Conservation (phyloP, 2,329 filamentous ascomycete genomes). For the Huntiella decipiens region DNA sequence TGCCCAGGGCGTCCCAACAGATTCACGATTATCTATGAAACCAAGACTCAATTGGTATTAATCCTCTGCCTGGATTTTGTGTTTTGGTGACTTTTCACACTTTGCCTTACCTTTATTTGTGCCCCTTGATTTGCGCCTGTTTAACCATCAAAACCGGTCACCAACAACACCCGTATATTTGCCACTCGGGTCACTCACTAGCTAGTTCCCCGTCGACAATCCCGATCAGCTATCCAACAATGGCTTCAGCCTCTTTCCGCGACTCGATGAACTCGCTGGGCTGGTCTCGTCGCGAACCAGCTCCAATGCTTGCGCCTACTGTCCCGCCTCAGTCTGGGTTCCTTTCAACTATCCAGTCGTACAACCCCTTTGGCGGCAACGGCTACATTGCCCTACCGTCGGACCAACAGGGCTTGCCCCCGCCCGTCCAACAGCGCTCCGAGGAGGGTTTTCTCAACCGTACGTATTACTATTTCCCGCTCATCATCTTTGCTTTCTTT, state of each 20-base stretch:
- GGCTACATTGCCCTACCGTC: constrained; percentile 81
- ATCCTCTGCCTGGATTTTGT: too few species aligned
- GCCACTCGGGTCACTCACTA: background rate
- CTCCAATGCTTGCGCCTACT: constrained; percentile 52
- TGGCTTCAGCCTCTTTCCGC: constrained; percentile 79
- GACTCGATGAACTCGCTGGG: constrained; percentile 90
- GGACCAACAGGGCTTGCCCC: constrained; percentile 19
- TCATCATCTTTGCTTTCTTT: background rate
- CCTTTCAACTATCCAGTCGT: constrained; percentile 59
- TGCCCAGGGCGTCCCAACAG: too few species aligned
- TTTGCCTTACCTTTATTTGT: too few species aligned
- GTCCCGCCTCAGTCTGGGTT: constrained; percentile 48
- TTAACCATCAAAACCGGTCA: background rate
- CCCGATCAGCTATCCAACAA: constrained; percentile 20
- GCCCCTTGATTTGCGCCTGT: too few species aligned
- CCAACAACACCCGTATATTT: background rate
- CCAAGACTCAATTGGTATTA: too few species aligned
- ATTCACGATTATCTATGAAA: too few species aligned
- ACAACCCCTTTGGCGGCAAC: constrained; percentile 73
- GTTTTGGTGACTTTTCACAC: too few species aligned
- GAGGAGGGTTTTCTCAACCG: constrained; percentile 89
- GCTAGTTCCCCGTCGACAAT: background rate
- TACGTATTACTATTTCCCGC: constrained; percentile 35
- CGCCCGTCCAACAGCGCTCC: constrained; percentile 65
- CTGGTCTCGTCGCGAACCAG: constrained; percentile 71